A percentile compares a stretch with the other conserved stretches of the same genome.
phyloP scores from a whole-genome alignment of 2,329 filamentous ascomycete species.

The Trichoderma semiorbis region DNA sequence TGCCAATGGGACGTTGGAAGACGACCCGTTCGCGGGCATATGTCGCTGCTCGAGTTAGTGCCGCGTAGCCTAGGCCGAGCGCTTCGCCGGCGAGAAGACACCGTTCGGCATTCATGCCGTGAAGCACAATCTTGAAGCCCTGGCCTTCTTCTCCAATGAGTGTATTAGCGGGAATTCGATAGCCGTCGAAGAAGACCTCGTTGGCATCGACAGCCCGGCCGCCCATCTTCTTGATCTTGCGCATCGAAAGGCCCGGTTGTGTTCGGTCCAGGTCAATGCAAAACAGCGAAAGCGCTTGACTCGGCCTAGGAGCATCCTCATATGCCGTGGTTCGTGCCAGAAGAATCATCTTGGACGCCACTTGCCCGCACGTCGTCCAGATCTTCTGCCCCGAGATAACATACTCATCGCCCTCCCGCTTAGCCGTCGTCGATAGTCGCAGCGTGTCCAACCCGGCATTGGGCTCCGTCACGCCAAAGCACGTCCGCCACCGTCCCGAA shows the following conservation, averaged over 20 bases:
- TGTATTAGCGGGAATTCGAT: constrained; percentile 59
- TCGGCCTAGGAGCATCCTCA: constrained; percentile 64
- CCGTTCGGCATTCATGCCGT: constrained; percentile 77
- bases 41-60: constrained; percentile 55
- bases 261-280: constrained; percentile 70
- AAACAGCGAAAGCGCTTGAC: constrained; percentile 75
- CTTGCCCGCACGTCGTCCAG: constrained; percentile 84
- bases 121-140: constrained; percentile 75
- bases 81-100: constrained; percentile 76
- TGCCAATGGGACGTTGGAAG: constrained; percentile 62
- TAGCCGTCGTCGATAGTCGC: constrained; percentile 63
- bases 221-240: constrained; percentile 80
- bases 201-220: constrained; percentile 79
- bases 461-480: constrained; percentile 83
- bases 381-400: constrained; percentile 76
- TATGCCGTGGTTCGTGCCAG: constrained; percentile 71
- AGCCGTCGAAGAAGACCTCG: constrained; percentile 83
- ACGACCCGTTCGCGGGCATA: constrained; percentile 67
- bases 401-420: constrained; percentile 54
- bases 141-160: constrained; percentile 70
- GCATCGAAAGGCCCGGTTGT: constrained; percentile 60
- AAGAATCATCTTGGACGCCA: constrained; percentile 78
- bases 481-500: constrained; percentile 66
- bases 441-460: constrained; percentile 77
- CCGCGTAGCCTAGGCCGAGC: constrained; percentile 74